Evolutionary conservation across 768 basidiomycete species (phyloP).

Genomic region (Mycena chlorophos): DNA sequence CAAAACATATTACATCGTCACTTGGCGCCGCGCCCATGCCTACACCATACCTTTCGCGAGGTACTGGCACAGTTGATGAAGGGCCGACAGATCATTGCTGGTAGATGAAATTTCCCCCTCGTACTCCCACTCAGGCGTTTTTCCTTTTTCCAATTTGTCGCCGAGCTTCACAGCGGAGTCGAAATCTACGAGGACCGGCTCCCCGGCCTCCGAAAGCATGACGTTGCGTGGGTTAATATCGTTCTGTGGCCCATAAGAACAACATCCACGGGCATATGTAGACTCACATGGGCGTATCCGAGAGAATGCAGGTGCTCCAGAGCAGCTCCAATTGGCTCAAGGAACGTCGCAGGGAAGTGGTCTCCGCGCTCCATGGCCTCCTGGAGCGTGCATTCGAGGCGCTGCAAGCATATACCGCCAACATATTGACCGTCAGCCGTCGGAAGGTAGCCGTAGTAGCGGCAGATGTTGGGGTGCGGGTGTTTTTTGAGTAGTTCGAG

Average conservation of each 20-base stretch:
- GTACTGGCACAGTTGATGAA: too few relatives aligned
- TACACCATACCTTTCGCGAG: too few relatives aligned
- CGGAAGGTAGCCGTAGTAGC: slow-evolving; percentile 23
- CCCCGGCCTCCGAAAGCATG: slow-evolving; percentile 25
- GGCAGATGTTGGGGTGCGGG: slow-evolving; percentile 24
- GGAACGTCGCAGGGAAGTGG: background rate
- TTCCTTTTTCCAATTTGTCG: background rate
- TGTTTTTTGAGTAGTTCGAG: slow-evolving; percentile 18
- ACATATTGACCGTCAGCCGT: slow-evolving; percentile 16
- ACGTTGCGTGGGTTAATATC: slow-evolving; percentile 30
- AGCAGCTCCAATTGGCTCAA: slow-evolving; percentile 18
- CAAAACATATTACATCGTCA: too few relatives aligned
- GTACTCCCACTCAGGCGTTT: background rate
- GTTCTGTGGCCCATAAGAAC: slow-evolving; percentile 23
- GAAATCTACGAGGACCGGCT: slow-evolving; percentile 29
- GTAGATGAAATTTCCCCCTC: background rate
- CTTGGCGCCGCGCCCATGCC: too few relatives aligned
- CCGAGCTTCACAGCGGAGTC: slow-evolving; percentile 15
- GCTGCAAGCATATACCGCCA: slow-evolving; percentile 18
- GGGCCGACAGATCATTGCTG: background rate
- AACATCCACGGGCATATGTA: background rate
- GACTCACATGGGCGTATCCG: slow-evolving; percentile 8
- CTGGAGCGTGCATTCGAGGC: background rate
- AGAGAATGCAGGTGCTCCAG: slow-evolving; percentile 24
- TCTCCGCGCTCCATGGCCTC: too few relatives aligned